Conservation (phyloP, 2,329 filamentous ascomycete genomes). For the Penicillium sp. region DNA sequence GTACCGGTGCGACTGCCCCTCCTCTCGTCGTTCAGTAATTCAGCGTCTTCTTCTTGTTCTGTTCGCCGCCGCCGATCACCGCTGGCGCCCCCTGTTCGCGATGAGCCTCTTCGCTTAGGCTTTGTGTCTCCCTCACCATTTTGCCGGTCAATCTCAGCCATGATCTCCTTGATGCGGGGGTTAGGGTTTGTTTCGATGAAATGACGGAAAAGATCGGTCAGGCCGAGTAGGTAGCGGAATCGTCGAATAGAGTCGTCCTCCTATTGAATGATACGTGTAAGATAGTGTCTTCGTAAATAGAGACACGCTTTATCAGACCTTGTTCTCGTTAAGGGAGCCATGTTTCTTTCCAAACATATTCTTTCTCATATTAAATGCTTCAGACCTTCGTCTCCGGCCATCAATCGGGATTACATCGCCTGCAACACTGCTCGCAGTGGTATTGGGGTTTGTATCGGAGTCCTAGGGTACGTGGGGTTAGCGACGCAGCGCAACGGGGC, state of each 20-base stretch:
- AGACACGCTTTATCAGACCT: conserved; percentile 61
- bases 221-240: conserved; percentile 90
- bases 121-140: conserved; percentile 74
- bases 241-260: conserved; percentile 94
- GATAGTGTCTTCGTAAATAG: neutral
- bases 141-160: conserved; percentile 91
- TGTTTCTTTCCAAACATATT: conserved; percentile 96
- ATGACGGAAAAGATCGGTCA: conserved; percentile 96
- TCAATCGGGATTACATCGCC: conserved; percentile 72
- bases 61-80: conserved; percentile 82
- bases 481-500: neutral
- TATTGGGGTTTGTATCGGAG: conserved; percentile 69
- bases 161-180: conserved; percentile 90
- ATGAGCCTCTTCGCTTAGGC: conserved; percentile 74
- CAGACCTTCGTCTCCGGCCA: conserved; percentile 82
- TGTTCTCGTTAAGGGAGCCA: conserved; percentile 86
- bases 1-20: conserved; percentile 83
- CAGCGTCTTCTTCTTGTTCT: conserved; percentile 96
- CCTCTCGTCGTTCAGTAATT: conserved; percentile 84
- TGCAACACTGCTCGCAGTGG: conserved; percentile 79
- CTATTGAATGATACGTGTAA: conserved; percentile 49
- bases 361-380: conserved; percentile 86
- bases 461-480: conserved; percentile 49
- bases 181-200: conserved; percentile 99
- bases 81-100: conserved; percentile 82